Evolutionary conservation across 1,284 basidiomycete genomes (phyloP).

Genomic region (Melampsora allii-populina): DNA sequence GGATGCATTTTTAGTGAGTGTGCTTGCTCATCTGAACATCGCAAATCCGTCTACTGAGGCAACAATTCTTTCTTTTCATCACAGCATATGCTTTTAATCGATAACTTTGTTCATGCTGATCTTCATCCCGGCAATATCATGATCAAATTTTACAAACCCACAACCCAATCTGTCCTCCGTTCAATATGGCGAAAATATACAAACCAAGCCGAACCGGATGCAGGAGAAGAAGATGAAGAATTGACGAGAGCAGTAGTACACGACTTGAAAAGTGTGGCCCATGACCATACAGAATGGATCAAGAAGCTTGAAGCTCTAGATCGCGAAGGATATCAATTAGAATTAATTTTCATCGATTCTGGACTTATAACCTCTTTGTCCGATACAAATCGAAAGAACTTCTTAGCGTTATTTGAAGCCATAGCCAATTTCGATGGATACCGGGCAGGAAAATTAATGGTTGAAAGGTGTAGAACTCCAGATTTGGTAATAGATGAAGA

Average conservation of each 20-base stretch:
- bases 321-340: constrained; percentile 77
- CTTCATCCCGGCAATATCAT: constrained; percentile 95
- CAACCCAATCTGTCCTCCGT: constrained; percentile 56
- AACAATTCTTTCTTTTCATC: constrained; percentile 17
- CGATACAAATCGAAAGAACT: constrained; percentile 77
- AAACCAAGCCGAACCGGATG: constrained; percentile 4
- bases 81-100: constrained; percentile 93
- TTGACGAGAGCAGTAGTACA: constrained; percentile 25
- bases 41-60: not conserved
- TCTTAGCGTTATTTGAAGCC: constrained; percentile 92
- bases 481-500: constrained; percentile 86
- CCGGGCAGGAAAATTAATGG: constrained; percentile 89
- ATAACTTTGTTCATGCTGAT: constrained; percentile 97
- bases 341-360: constrained; percentile 94
- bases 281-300: constrained; percentile 66
- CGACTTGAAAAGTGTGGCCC: not conserved
- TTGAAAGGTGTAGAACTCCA: constrained; percentile 88
- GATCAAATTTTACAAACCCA: constrained; percentile 87
- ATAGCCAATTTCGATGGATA: constrained; percentile 97
- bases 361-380: constrained; percentile 87
- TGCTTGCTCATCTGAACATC: not conserved
- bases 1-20: constrained; percentile 83
- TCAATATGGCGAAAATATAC: constrained; percentile 45
- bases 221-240: constrained; percentile 5
- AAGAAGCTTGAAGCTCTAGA: constrained; percentile 66